Conservation (phyloP, 2,329 filamentous ascomycete species). For the Coniella lustricola region DNA sequence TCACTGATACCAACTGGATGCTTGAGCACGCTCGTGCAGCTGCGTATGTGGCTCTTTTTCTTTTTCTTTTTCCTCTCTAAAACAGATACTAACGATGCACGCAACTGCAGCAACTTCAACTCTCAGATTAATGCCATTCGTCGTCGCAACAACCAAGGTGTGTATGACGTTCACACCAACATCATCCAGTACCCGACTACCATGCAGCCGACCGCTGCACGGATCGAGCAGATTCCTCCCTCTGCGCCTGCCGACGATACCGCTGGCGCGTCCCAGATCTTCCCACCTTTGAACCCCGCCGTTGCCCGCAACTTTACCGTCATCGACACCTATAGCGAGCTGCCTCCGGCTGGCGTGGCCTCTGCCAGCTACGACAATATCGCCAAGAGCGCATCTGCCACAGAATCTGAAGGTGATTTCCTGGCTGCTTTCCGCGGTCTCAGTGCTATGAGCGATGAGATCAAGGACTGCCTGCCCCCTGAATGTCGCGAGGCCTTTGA, state of each 20-base stretch:
- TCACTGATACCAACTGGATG: constrained; percentile 96
- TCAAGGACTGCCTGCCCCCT: constrained; percentile 57
- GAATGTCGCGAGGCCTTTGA: constrained; percentile 70
- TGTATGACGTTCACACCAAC: constrained; percentile 95
- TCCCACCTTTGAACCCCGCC: constrained; percentile 41
- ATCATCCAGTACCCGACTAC: constrained; percentile 76
- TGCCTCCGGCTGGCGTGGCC: constrained; percentile 40
- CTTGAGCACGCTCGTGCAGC: constrained; percentile 87
- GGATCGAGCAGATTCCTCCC: constrained; percentile 65
- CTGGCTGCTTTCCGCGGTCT: constrained; percentile 53
- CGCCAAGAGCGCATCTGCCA: constrained; percentile 28
- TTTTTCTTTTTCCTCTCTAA: neutral
- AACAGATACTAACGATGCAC: neutral
- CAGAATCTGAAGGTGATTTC: constrained; percentile 35
- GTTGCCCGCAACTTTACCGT: constrained; percentile 51
- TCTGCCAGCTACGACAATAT: constrained; percentile 36
- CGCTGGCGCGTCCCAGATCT: constrained; percentile 27
- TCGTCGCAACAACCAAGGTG: constrained; percentile 61
- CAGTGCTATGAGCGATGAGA: constrained; percentile 55
- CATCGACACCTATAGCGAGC: constrained; percentile 48
- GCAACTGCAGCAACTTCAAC: constrained; percentile 67
- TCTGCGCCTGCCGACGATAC: constrained; percentile 26
- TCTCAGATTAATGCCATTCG: constrained; percentile 62
- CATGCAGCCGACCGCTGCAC: constrained; percentile 84
- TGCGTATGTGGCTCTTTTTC: constrained; percentile 52